These are phyloP conservation scores for Metschnikowia santaceciliae DNA, from an alignment of 805 yeast species.

Conservation along the genomic window DNA sequence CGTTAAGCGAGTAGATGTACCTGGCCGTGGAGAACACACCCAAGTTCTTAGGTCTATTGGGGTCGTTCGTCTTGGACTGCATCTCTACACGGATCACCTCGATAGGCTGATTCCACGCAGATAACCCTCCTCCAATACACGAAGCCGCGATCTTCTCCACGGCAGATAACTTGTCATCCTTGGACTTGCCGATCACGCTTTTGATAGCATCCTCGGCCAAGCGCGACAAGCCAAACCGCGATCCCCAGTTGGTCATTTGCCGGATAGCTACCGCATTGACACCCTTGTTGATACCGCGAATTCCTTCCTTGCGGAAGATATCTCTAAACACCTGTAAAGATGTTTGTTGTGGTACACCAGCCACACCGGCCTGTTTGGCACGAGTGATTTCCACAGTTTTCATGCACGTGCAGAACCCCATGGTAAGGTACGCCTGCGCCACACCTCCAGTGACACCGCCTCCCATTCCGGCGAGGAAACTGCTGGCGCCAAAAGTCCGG, in stretches of 20 bases:
- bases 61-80: conserved; percentile 93
- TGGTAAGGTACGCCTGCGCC: conserved; percentile 92
- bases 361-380: conserved; percentile 60
- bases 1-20: conserved; percentile 79
- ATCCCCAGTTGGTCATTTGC: conserved; percentile 99
- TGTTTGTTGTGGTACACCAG: conserved; percentile 64
- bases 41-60: conserved; percentile 91
- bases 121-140: conserved; percentile 92
- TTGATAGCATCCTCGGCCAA: conserved; percentile 85
- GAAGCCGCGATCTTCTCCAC: conserved; percentile 80
- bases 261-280: conserved; percentile 98
- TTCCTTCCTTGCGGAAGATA: conserved; percentile 81
- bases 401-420: conserved; percentile 99
- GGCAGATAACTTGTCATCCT: conserved; percentile 60
- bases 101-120: conserved; percentile 99
- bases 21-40: conserved; percentile 71
- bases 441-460: conserved; percentile 97
- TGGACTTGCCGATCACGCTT: conserved; percentile 53
- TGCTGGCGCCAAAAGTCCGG: conserved; percentile 54
- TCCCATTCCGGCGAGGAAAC: conserved; percentile 83
- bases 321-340: conserved; percentile 84
- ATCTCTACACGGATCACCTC: conserved; percentile 97
- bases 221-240: conserved; percentile 89
- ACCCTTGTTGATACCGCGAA: conserved; percentile 93
- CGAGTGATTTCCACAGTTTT: conserved; percentile 97